These are phyloP conservation scores for Udeniomyces megalosporus DNA, from an alignment of 768 basidiomycete species.

Conservation along the genomic window DNA sequence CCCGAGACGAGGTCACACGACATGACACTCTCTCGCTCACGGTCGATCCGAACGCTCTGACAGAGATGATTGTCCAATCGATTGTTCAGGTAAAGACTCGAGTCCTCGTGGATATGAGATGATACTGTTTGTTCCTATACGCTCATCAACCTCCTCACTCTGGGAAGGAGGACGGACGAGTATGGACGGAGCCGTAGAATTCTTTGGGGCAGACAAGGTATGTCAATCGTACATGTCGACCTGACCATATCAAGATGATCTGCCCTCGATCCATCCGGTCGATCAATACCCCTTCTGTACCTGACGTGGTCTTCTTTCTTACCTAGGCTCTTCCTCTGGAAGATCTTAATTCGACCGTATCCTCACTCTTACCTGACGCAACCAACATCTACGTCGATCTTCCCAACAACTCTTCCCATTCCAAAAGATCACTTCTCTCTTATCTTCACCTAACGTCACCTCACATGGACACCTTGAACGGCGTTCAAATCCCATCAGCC, in stretches of 20 bases:
- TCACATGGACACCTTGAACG: slow-evolving; percentile 36
- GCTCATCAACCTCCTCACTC: slow-evolving; percentile 57
- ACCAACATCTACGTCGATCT: slow-evolving; percentile 38
- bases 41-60: not conserved
- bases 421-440: slow-evolving; percentile 15
- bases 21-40: not conserved
- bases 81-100: slow-evolving; percentile 19
- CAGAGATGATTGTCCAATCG: not conserved
- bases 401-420: slow-evolving; percentile 13
- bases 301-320: too few species aligned
- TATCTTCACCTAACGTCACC: slow-evolving; percentile 24
- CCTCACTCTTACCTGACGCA: not conserved
- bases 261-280: too few species aligned
- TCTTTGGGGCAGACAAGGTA: slow-evolving; percentile 66
- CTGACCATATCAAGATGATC: slow-evolving; percentile 16
- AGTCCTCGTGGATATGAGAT: slow-evolving; percentile 64
- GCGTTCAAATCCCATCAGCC: slow-evolving; percentile 40
- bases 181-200: slow-evolving; percentile 42
- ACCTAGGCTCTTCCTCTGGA: slow-evolving; percentile 7
- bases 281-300: too few species aligned
- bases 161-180: slow-evolving; percentile 84
- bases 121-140: slow-evolving; percentile 66
- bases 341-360: not conserved
- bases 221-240: slow-evolving; percentile 28
- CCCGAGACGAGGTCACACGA: too few species aligned